Conservation (phyloP, 305 asterid genomes). For the Rubia occidens region DNA sequence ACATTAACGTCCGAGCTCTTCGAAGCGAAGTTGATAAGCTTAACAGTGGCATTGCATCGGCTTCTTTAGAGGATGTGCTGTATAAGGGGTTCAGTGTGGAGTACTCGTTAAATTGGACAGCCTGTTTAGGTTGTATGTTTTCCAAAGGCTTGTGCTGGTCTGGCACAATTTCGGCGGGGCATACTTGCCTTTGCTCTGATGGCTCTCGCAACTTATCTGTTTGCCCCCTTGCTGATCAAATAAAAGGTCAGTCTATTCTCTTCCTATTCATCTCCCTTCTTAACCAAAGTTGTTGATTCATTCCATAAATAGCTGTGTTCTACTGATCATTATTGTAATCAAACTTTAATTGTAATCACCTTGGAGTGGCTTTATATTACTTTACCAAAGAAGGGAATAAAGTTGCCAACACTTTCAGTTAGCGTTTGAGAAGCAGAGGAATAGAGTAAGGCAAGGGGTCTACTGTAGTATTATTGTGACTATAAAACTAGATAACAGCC, state of each 20-base stretch:
- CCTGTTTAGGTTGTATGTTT: slow-evolving; percentile 12
- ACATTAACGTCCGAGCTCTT: slow-evolving; percentile 12
- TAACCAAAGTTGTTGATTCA: too few relatives aligned
- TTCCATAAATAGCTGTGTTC: too few relatives aligned
- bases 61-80: slow-evolving; percentile 7
- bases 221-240: neutral
- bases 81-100: slow-evolving; percentile 15
- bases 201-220: neutral
- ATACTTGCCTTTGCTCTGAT: slow-evolving; percentile 12
- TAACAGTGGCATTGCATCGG: neutral
- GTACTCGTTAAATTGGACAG: neutral
- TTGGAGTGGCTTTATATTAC: too few relatives aligned
- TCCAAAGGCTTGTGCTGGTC: slow-evolving; percentile 17
- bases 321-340: too few relatives aligned
- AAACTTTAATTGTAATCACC: too few relatives aligned
- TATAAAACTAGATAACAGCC: too few relatives aligned
- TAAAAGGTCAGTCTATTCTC: neutral
- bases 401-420: too few relatives aligned
- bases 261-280: neutral
- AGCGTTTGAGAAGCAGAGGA: too few relatives aligned
- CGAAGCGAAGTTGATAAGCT: neutral
- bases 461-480: too few relatives aligned
- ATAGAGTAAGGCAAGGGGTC: too few relatives aligned
- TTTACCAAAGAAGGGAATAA: too few relatives aligned
- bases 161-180: neutral